Base-by-base conservation (phyloP, 495 filamentous ascomycete genomes). In the Penicillium cataractarum region DNA sequence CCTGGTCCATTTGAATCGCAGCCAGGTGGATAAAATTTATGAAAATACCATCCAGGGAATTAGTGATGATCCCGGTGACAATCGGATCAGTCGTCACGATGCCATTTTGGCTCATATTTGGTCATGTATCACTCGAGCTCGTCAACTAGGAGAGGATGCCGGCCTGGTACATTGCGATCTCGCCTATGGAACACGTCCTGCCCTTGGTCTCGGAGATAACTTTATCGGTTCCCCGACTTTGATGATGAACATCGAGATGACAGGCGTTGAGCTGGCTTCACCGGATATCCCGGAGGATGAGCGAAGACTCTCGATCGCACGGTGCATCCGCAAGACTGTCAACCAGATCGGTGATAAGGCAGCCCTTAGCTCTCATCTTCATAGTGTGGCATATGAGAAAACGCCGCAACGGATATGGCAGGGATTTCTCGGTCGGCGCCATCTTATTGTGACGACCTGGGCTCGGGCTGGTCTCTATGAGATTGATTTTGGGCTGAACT, bases 341-440 rank as follows among this genome's bases (percentile, higher is more conserved):
- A 56, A 53, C 9, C 51, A 56, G 37, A 61, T 72, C 10, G 66
- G 26, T 9, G 37, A 51, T 2, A 63, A 65, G 7, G 63, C 49
- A 19, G 61, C 64, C 37, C 24, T 76, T 22, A 63, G 55, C 8
- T 65, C 69, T 3, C 65, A 72, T 37, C 37, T 76, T 9, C 72
- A 76, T 37, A 61, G 64, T 52, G 39, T 73, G 13, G 71, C 74
- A 0, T 71, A 61, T 52, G 74, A 76, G 51, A 64, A 57, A 1
- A 65, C 67, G 24, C 74, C 74, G 4, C 74, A 76, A 60, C 64
- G 72, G 12, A 63, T 76, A 37, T 76, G 74, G 74, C 72, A 74
- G 58, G 74, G 60, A 15, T 76, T 76, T 44, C 54, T 76, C 15
- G 74, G 74, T 9, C 29, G 51, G 10, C 59, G 66, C 1, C 74